Base-by-base conservation (phyloP, 108 stramenopile species). In the Cyclotella atomus region DNA sequence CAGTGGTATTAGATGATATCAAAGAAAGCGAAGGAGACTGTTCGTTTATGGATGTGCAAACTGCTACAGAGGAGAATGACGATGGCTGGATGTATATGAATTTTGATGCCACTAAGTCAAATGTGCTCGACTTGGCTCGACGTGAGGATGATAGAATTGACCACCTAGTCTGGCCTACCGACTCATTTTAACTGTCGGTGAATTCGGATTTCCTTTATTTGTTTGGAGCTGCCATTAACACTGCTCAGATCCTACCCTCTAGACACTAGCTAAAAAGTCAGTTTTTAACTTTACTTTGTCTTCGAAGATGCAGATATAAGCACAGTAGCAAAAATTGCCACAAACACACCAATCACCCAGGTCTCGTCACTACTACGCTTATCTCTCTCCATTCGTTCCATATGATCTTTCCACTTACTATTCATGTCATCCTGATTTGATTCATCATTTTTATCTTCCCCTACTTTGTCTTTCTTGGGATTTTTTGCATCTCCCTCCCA, bases 41-140 rank as follows among this genome's bases (percentile, higher is more conserved):
- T 68, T 20, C 19, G 23, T 52, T 74, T 49, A 60, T 77, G 19
- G 68, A 60, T 62, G 6, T 62, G 2, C 30, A 65, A 0, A 15
- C 36, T 34, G 68, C 36, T 14, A 14, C 17, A n/a, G 47, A 71
- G 3, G 86, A 85, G 19, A 59, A 83, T 71, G 89, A 90, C 68
- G 55, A 67, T 54, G 89, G 89, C 12, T 90, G 89, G 89, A 90
- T 90, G 89, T 90, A 88, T 54, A 60, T 69, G 15, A 35, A 60
- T 34, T 69, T 85, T 20, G 71, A 80, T 25, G 59, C 71, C 25
- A 41, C 32, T 21, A 49, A 54, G 29, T 43, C 50, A 33, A 75
- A 68, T 24, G 41, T 78, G 28, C 45, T 63, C 43, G 66, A 73
- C 12, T 70, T 61, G 53, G 53, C 62, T 12, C 62, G 61, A 20